Base-by-base conservation (phyloP, 768 basidiomycete species). In the Termitomyces heimii region DNA sequence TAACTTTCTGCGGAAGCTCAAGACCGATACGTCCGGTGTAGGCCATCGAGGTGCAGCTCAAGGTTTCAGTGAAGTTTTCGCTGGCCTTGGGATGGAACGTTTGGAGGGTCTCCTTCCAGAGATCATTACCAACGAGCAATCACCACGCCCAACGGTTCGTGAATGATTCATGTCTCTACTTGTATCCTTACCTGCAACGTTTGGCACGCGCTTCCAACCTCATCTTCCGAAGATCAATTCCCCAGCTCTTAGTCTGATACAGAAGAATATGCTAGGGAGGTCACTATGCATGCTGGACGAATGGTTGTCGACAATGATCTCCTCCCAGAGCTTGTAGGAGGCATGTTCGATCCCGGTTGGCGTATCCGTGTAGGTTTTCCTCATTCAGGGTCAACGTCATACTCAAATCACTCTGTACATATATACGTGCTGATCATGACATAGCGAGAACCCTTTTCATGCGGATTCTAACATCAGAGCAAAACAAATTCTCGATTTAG, bases 101-200 rank as follows among this genome's bases (percentile, higher is more conserved):
- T 80, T 99, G 61, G 97, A 99, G 67, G 89, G 91, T 6, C 78
- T 99, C 2, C 79, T 98, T 2, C 97, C 97, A 0, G 93, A 96
- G 62, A 94, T 99, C 66, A 87, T 99, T 60, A 82, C 82, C 29
- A 98, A 93, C 68, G 92, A 94, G 2, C 85, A 90, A 63, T 95
- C 92, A 46, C 89, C 93, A 1, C 79, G 92, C 10, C 81, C 94
- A 26, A 95, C 94, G 28, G 90, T 98, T 40, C 84, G 94, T 35
- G 97, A 98, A 77, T 96, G 97, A 10, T 98, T 98, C 78, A 98
- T 99, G 88, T 97, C 95, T 0, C 78, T 98, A 13, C 84, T 99
- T 35, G 94, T 98, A 18, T 98, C 88, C 75, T 75, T 98, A 3
- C 96, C 97, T 1, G 88, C 94, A 2, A 98, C 96, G 1, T 98